Conservation (phyloP, 805 yeast genomes). For the Yamadazyma phyllophila region DNA sequence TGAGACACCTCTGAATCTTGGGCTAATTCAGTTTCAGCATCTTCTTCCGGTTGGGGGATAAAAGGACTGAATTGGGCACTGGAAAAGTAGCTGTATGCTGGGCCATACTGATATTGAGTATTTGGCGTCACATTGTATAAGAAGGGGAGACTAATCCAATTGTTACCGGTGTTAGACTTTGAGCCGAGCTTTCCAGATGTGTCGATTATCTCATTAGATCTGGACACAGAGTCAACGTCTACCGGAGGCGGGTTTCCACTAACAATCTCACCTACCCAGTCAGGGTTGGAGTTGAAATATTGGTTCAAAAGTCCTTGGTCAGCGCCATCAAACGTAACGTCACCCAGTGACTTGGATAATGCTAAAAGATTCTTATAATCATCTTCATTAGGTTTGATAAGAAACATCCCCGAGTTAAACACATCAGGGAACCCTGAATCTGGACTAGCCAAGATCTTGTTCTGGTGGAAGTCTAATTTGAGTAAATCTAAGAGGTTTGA, state of each 20-base stretch:
- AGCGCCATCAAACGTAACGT: conserved; percentile 72
- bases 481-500: conserved; percentile 28
- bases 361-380: conserved; percentile 42
- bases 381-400: conserved; percentile 49
- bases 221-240: neutral
- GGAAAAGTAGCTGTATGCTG: conserved; percentile 59
- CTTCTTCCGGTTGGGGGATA: neutral
- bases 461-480: conserved; percentile 20
- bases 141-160: conserved; percentile 78
- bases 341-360: conserved; percentile 18
- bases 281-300: conserved; percentile 50
- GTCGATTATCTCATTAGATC: neutral
- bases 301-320: conserved; percentile 90
- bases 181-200: neutral
- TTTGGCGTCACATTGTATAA: conserved; percentile 76
- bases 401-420: conserved; percentile 77
- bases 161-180: conserved; percentile 12
- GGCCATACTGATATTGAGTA: conserved; percentile 63
- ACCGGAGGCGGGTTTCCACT: neutral
- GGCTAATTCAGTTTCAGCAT: neutral
- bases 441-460: conserved; percentile 55
- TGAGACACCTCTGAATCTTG: conserved; percentile 6
- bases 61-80: conserved; percentile 7
- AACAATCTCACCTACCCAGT: conserved; percentile 30
- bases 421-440: conserved; percentile 93